These are phyloP conservation scores for Tephrocybe sp. DNA, from an alignment of 768 basidiomycete species.

Conservation along the genomic window DNA sequence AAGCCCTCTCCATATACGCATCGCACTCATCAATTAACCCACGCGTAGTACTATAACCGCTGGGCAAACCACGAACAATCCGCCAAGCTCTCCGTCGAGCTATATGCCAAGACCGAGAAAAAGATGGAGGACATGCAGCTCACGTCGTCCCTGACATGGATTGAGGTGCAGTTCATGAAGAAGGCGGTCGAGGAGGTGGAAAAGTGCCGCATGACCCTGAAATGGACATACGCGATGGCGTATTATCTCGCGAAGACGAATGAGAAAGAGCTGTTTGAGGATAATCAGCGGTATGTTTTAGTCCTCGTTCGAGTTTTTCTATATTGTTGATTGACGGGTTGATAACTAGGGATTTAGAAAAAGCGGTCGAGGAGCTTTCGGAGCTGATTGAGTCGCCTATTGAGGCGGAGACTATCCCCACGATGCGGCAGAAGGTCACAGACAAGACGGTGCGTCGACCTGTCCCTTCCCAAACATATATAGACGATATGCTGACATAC, in stretches of 20 bases:
- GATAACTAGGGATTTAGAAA: conserved; percentile 75
- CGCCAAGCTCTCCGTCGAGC: conserved; percentile 90
- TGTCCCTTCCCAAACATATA: neutral
- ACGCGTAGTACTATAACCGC: conserved; percentile 91
- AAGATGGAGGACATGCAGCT: conserved; percentile 99
- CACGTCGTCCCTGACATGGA: conserved; percentile 90
- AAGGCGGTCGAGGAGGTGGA: conserved; percentile 93
- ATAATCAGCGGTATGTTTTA: conserved; percentile 79
- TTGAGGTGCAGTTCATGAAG: conserved; percentile 98
- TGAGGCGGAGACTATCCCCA: conserved; percentile 78
- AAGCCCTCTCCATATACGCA: conserved; percentile 26
- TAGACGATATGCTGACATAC: too few relatives aligned
- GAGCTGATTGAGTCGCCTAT: conserved; percentile 92
- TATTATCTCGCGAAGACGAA: conserved; percentile 92
- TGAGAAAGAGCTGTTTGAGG: conserved; percentile 93
- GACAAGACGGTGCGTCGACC: conserved; percentile 78
- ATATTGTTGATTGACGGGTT: too few relatives aligned
- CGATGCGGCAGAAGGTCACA: conserved; percentile 87
- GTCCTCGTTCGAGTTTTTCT: neutral
- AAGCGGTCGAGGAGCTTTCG: conserved; percentile 92
- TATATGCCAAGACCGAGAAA: conserved; percentile 96
- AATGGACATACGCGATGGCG: conserved; percentile 99
- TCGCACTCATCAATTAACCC: conserved; percentile 6
- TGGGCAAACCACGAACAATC: conserved; percentile 99
- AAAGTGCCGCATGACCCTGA: conserved; percentile 91